A percentile compares a stretch with the other conserved stretches of the same genome.
Evolutionary conservation across 2,329 filamentous ascomycete genomes (phyloP).

Genomic region (Calonectria hawksworthii): DNA sequence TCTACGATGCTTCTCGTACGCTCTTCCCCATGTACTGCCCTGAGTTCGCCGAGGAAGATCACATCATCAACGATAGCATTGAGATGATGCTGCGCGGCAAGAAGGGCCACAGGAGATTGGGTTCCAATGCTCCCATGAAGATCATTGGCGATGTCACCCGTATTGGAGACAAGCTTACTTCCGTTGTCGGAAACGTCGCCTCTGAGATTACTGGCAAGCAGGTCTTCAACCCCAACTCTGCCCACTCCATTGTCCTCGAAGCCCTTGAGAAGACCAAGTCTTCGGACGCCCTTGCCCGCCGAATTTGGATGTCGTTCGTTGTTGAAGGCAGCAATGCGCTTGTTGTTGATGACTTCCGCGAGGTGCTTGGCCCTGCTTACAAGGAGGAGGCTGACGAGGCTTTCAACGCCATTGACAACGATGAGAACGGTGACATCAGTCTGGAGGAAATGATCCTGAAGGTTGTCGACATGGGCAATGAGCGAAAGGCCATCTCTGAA

Average conservation of each 20-base stretch:
- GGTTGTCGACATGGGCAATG: slow-evolving; percentile 85
- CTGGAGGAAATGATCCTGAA: slow-evolving; percentile 96
- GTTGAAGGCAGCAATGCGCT: slow-evolving; percentile 88
- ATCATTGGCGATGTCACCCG: slow-evolving; percentile 84
- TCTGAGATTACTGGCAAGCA: slow-evolving; percentile 96
- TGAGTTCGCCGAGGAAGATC: slow-evolving; percentile 93
- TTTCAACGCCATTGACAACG: slow-evolving; percentile 84
- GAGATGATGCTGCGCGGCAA: slow-evolving; percentile 75
- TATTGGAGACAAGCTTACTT: slow-evolving; percentile 93
- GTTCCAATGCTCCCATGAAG: slow-evolving; percentile 82
- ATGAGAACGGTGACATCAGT: slow-evolving; percentile 94
- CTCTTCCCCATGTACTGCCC: slow-evolving; percentile 93
- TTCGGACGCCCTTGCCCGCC: slow-evolving; percentile 91
- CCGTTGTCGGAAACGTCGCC: slow-evolving; percentile 92
- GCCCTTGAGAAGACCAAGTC: slow-evolving; percentile 88
- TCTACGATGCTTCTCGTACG: slow-evolving; percentile 90
- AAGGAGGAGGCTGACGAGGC: slow-evolving; percentile 87
- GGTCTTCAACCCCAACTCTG: slow-evolving; percentile 92
- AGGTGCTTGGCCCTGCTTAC: slow-evolving; percentile 85
- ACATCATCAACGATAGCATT: slow-evolving; percentile 88
- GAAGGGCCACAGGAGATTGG: slow-evolving; percentile 62
- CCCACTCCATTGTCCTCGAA: slow-evolving; percentile 90
- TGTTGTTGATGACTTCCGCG: slow-evolving; percentile 83
- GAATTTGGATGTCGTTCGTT: slow-evolving; percentile 99
- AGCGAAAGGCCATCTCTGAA: slow-evolving; percentile 88